These are phyloP conservation scores for Maudiozyma serrabonitensis DNA, from an alignment of 805 yeast species.

Conservation along the genomic window DNA sequence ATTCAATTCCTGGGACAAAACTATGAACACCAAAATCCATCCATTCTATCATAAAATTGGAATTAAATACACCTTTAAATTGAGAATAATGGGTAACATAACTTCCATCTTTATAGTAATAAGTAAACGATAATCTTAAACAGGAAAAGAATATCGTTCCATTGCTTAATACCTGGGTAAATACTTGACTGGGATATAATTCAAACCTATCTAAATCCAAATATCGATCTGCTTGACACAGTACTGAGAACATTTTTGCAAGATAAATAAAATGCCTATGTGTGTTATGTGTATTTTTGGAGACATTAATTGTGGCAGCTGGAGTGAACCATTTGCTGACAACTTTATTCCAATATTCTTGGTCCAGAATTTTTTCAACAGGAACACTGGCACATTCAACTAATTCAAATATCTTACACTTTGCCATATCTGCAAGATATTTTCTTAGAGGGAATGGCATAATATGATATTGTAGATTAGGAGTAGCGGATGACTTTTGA, in stretches of 20 bases:
- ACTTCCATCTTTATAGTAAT: constrained; percentile 61
- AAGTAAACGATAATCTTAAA: constrained; percentile 38
- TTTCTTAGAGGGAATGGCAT: constrained; percentile 1
- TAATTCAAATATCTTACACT: constrained; percentile 39
- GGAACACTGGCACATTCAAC: constrained; percentile 36
- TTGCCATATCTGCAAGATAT: constrained; percentile 39
- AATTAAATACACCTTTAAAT: constrained; percentile 51
- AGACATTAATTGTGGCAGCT: background rate
- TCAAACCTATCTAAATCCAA: constrained; percentile 46
- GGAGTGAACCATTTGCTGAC: background rate
- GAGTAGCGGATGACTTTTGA: background rate
- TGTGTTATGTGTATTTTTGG: background rate
- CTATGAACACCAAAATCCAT: constrained; percentile 48
- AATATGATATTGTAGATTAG: background rate
- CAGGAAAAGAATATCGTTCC: constrained; percentile 48
- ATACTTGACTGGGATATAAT: constrained; percentile 37
- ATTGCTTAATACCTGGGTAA: constrained; percentile 44
- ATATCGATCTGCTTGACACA: constrained; percentile 37
- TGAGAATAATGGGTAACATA: constrained; percentile 53
- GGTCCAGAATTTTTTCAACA: constrained; percentile 7
- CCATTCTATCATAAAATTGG: constrained; percentile 61
- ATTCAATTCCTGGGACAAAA: constrained; percentile 37
- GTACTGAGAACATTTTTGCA: background rate
- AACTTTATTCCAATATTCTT: background rate
- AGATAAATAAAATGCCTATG: background rate